A percentile compares a stretch with the other conserved stretches of the same genome.
phyloP scores from a whole-genome alignment of 1,284 basidiomycete genomes.

The Apiotrichum laibachii region DNA sequence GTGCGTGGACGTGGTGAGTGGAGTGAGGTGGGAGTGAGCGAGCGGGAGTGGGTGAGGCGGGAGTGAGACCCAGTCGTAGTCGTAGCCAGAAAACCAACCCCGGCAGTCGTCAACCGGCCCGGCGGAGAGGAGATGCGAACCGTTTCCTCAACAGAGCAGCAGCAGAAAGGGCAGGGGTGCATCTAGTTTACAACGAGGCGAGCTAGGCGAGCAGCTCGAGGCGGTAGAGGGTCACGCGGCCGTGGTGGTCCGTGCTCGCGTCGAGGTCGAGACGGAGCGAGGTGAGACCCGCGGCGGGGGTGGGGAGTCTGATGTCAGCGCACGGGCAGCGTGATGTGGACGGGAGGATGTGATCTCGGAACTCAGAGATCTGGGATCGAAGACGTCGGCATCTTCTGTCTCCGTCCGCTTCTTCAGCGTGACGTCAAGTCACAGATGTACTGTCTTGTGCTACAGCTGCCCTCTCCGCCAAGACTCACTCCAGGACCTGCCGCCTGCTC shows the following conservation, averaged over 20 bases:
- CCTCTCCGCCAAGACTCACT: slow-evolving; percentile 28
- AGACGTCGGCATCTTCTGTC: no score
- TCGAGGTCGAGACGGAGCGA: slow-evolving; percentile 43
- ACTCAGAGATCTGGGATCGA: no score
- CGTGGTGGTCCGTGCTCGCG: slow-evolving; percentile 48
- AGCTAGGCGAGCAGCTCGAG: slow-evolving; percentile 31
- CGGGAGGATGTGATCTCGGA: no score
- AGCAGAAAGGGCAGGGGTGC: background rate
- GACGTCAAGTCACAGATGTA: background rate
- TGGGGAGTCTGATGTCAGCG: slow-evolving; percentile 10
- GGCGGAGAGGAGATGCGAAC: slow-evolving; percentile 16
- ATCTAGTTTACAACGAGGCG: background rate
- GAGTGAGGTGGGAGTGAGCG: background rate
- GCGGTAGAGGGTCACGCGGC: slow-evolving; percentile 49
- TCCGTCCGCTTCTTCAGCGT: no score
- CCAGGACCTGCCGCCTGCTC: slow-evolving; percentile 46
- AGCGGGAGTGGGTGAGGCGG: background rate
- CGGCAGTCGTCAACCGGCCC: slow-evolving; percentile 14
- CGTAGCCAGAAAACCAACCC: slow-evolving; percentile 11
- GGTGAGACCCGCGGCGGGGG: background rate
- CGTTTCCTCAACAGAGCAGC: slow-evolving; percentile 1
- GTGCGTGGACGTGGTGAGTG: background rate
- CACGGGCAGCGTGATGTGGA: background rate
- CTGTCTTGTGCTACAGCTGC: background rate
- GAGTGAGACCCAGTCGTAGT: background rate